Evolutionary conservation across 331 rosid genomes (phyloP).

Genomic region (Pyrus hybrid): DNA sequence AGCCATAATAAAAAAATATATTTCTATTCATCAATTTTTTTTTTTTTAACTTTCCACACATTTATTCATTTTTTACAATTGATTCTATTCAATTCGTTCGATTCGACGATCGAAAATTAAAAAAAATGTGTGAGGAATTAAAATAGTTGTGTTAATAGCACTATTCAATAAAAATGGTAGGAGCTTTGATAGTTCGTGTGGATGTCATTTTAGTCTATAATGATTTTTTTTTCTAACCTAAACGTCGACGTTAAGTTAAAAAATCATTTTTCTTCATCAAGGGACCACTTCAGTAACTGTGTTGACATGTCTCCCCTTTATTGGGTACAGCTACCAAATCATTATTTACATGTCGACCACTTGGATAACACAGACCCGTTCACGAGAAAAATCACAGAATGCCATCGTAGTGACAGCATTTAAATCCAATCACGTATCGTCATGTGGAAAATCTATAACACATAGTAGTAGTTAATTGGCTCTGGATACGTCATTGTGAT

Average conservation of each 20-base stretch:
- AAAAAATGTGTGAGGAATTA: rapidly evolving
- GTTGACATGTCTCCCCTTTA: not conserved
- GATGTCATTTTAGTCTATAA: too few species aligned
- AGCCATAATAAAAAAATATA: too few species aligned
- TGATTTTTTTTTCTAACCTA: too few species aligned
- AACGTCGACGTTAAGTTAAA: too few species aligned
- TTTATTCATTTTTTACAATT: too few species aligned
- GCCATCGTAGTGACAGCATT: rapidly evolving
- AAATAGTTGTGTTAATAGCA: too few species aligned
- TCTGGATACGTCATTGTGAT: not conserved
- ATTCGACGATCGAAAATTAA: rapidly evolving
- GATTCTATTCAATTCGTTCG: too few species aligned
- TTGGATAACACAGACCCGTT: not conserved
- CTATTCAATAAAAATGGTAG: too few species aligned
- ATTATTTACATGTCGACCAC: not conserved
- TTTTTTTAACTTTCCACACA: too few species aligned
- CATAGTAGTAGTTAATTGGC: not conserved
- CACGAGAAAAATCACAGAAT: not conserved
- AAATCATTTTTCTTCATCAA: not conserved
- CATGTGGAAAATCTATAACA: not conserved
- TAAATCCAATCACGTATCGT: not conserved
- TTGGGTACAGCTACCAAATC: not conserved
- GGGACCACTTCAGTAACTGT: not conserved
- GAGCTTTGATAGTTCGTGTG: too few species aligned
- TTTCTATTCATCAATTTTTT: too few species aligned